phyloP scores from a whole-genome alignment of 1,284 basidiomycete species.

The Austroboletus niveus region DNA sequence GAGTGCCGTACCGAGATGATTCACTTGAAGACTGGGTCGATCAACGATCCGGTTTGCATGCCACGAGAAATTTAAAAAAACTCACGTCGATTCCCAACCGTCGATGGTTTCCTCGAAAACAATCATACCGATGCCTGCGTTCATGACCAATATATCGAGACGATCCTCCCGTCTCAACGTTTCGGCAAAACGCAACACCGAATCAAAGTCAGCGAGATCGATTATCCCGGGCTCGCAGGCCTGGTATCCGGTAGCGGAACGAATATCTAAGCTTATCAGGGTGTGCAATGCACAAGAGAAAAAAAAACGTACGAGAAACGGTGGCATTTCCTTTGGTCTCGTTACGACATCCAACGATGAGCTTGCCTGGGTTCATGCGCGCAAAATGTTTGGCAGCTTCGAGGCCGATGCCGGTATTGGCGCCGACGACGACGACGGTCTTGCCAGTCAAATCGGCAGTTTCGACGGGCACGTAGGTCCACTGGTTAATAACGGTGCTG shows the following conservation, averaged over 20 bases:
- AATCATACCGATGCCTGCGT: constrained; percentile 5
- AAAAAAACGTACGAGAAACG: constrained; percentile 13
- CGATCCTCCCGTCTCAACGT: constrained; percentile 9
- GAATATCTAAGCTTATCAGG: constrained; percentile 9
- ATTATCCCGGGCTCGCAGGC: constrained; percentile 9
- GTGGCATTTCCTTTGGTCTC: constrained; percentile 37
- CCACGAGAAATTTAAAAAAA: background rate
- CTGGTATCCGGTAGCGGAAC: constrained; percentile 5
- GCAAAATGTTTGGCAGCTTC: constrained; percentile 46
- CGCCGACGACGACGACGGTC: constrained; percentile 35
- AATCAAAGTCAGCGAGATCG: constrained; percentile 20
- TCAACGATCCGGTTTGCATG: background rate
- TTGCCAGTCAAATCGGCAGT: constrained; percentile 28
- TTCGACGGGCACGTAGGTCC: background rate
- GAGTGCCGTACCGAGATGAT: constrained; percentile 20
- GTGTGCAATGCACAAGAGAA: background rate
- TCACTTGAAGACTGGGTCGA: constrained; percentile 22
- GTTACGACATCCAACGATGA: constrained; percentile 42
- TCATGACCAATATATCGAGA: constrained; percentile 24
- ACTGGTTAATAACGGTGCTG: background rate
- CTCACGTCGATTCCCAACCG: constrained; percentile 21
- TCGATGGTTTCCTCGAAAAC: constrained; percentile 11
- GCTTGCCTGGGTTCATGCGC: constrained; percentile 37
- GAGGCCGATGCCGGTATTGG: constrained; percentile 44
- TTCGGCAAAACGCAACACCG: constrained; percentile 18